These are phyloP conservation scores for Xylariaceae sp. DNA, from an alignment of 2,329 filamentous ascomycete species.

Conservation along the genomic window DNA sequence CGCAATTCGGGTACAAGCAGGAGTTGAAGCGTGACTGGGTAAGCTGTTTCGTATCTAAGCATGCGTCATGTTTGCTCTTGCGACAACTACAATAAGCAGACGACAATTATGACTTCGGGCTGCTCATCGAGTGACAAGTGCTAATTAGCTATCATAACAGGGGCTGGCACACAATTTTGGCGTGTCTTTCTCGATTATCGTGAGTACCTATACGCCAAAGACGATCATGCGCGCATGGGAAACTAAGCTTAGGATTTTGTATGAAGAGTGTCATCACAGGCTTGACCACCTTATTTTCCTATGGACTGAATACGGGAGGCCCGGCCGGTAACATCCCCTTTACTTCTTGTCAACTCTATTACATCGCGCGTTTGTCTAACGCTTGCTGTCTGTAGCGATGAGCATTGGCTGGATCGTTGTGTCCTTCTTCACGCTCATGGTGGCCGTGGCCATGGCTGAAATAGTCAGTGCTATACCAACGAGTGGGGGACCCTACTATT, in stretches of 20 bases:
- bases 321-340: slow-evolving; percentile 44
- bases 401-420: slow-evolving; percentile 57
- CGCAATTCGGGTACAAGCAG: slow-evolving; percentile 65
- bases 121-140: background rate
- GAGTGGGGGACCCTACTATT: slow-evolving; percentile 65
- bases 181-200: slow-evolving; percentile 66
- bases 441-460: slow-evolving; percentile 62
- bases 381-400: slow-evolving; percentile 24
- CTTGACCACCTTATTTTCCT: slow-evolving; percentile 62
- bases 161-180: slow-evolving; percentile 65
- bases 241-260: background rate
- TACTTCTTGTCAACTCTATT: background rate
- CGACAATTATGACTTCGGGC: background rate
- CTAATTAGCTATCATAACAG: slow-evolving; percentile 8
- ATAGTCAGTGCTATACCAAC: slow-evolving; percentile 65
- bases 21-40: slow-evolving; percentile 62
- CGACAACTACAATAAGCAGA: background rate
- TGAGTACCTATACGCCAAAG: slow-evolving; percentile 39
- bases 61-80: background rate
- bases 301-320: slow-evolving; percentile 61
- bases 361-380: background rate
- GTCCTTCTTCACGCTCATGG: slow-evolving; percentile 60
- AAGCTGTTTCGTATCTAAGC: background rate
- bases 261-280: slow-evolving; percentile 63
- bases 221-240: background rate